Base-by-base conservation (phyloP, 495 filamentous ascomycete genomes). In the Talaromyces proteolyticus region DNA sequence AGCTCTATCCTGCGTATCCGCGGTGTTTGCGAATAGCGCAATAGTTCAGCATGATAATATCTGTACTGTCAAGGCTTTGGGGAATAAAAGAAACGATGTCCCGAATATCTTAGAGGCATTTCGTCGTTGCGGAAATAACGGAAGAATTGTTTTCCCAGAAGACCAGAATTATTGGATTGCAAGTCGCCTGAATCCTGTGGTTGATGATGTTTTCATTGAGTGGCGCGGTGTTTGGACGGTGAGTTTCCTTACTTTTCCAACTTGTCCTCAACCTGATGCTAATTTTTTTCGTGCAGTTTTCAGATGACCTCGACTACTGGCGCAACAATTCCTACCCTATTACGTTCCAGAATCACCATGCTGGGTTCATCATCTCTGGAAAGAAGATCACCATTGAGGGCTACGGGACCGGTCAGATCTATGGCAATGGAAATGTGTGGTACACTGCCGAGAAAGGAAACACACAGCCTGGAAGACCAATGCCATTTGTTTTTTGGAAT, bases 401-500 rank as follows among this genome's bases (percentile, higher is more conserved):
- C 23, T 78, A 78, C 50, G 77, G 78, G 3, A 79, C 75, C 29
- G 73, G 68, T 6, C 73, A 67, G 44, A 75, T 82, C 56, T 49
- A 75, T 49, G 60, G 76, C 51, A 64, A 76, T 47, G 73, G 76
- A 10, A 21, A 52, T 16, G 41, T 38, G 10, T 52, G 50, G 50
- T 52, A 52, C 16, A 64, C 52, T 39, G 64, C 53, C 14, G 70
- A 77, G 54, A 18, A 55, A 17, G 62, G 55, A 5, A 57, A 48
- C 41, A 80, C 77, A 0, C 66, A 70, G 53, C 66, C 70, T 18
- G 75, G 77, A 16, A 62, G 77, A 22, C 77, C 77, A 1, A 82
- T 82, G 77, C 77, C 79, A 1, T 80, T 82, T 47, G 79, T 82
- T 0, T 75, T 76, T 43, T 82, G 78, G 78, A 82, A 81, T 56